These are phyloP conservation scores for Fusarium cyanostomum DNA, from an alignment of 2,329 filamentous ascomycete species.

Conservation along the genomic window DNA sequence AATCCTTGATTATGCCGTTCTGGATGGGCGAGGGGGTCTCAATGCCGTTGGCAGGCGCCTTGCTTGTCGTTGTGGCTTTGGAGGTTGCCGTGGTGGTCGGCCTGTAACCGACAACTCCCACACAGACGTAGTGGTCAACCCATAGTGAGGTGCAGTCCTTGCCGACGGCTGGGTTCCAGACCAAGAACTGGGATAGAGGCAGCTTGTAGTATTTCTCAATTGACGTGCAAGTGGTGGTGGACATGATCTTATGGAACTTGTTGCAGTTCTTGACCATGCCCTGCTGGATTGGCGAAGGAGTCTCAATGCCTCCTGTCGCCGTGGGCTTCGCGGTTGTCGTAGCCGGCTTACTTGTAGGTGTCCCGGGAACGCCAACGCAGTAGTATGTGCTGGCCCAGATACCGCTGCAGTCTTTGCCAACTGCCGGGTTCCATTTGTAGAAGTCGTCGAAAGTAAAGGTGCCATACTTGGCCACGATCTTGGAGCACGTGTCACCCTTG, in stretches of 20 bases:
- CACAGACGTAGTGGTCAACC: constrained; percentile 2
- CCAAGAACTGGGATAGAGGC: not conserved
- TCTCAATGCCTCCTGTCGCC: not conserved
- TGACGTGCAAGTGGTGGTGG: not conserved
- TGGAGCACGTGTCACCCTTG: not conserved
- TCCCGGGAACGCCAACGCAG: not conserved
- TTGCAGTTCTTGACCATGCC: constrained; percentile 8
- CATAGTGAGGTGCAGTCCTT: not conserved
- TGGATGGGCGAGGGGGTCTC: constrained; percentile 27
- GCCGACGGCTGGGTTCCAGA: constrained; percentile 9
- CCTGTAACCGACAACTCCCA: not conserved
- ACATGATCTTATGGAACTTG: constrained; percentile 4
- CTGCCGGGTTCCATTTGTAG: not conserved
- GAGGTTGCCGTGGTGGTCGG: not conserved
- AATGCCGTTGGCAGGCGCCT: not conserved
- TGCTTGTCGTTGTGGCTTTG: not conserved
- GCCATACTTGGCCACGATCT: accelerated
- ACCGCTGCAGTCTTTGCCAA: not conserved
- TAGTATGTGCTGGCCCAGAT: not conserved
- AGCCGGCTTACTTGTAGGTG: accelerated
- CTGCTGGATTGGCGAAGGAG: constrained; percentile 1
- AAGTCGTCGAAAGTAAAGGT: not conserved
- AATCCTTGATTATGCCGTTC: constrained; percentile 30
- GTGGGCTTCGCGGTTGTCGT: not conserved
- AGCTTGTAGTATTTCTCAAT: constrained; percentile 1